Conservation (phyloP, 208 protist genomes). For the Leptomonas seymouri region DNA sequence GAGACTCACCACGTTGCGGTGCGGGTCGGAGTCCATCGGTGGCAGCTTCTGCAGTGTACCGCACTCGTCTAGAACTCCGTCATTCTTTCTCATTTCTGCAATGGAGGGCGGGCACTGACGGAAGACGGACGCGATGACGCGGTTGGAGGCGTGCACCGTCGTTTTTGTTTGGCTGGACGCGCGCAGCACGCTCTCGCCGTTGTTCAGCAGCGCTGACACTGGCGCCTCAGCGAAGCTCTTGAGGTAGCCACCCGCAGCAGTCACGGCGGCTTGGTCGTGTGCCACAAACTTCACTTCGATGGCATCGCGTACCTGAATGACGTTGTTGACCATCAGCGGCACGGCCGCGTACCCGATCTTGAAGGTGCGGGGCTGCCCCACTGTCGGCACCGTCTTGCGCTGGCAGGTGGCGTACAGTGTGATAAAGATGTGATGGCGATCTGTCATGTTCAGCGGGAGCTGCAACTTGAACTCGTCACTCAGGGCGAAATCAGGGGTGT, state of each 20-base stretch:
- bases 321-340: constrained; percentile 70
- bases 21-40: constrained; percentile 33
- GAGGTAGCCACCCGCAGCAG: constrained; percentile 77
- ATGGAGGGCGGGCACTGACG: constrained; percentile 54
- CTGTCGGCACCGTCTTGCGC: constrained; percentile 47
- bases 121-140: constrained; percentile 64
- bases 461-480: constrained; percentile 92
- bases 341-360: constrained; percentile 82
- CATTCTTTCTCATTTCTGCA: constrained; percentile 43
- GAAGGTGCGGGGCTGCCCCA: constrained; percentile 46
- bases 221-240: constrained; percentile 74
- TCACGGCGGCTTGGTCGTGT: constrained; percentile 62
- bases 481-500: constrained; percentile 50
- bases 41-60: constrained; percentile 40
- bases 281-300: constrained; percentile 79
- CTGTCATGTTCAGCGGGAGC: constrained; percentile 79
- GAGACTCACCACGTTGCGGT: constrained; percentile 53
- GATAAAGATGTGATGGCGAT: constrained; percentile 88
- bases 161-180: constrained; percentile 70
- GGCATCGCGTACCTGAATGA: constrained; percentile 67
- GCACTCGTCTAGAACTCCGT: constrained; percentile 51
- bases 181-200: constrained; percentile 56
- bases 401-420: constrained; percentile 77
- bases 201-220: constrained; percentile 60
- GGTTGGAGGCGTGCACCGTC: constrained; percentile 81